These are phyloP conservation scores for Leccinum fuscescens DNA, from an alignment of 1,284 basidiomycete species.

Conservation along the genomic window DNA sequence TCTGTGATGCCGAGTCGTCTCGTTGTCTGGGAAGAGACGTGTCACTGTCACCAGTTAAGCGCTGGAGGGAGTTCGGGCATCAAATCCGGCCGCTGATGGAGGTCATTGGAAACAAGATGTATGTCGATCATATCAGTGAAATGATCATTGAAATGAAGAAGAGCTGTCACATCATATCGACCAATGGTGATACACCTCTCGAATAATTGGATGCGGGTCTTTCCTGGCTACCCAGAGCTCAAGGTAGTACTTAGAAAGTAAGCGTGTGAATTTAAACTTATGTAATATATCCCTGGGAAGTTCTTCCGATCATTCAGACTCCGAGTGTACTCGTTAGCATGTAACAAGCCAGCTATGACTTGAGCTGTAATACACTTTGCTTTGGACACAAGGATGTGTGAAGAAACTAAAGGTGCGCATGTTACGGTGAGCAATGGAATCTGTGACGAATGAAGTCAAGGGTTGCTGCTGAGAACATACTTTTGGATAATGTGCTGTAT, in stretches of 20 bases:
- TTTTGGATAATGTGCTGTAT: neutral
- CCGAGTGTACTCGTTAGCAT: neutral
- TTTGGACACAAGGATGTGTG: neutral
- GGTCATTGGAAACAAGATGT: neutral
- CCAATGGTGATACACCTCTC: neutral
- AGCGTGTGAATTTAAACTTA: too few species aligned
- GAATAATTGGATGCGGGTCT: neutral
- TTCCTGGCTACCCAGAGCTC: too few species aligned
- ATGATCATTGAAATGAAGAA: neutral
- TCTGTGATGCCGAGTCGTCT: neutral
- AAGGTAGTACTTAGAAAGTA: too few species aligned
- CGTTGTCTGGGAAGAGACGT: neutral
- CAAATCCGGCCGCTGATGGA: neutral
- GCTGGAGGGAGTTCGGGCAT: neutral
- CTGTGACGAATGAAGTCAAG: neutral
- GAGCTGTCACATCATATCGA: neutral
- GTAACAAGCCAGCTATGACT: neutral
- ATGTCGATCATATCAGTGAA: neutral
- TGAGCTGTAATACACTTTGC: neutral
- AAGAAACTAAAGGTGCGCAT: too few species aligned
- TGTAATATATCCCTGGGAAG: too few species aligned
- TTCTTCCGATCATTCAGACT: too few species aligned
- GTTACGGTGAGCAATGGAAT: neutral
- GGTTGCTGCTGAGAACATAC: neutral
- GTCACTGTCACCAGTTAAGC: neutral